phyloP scores from a whole-genome alignment of 2,329 filamentous ascomycete species.

The Aureobasidium sp. region DNA sequence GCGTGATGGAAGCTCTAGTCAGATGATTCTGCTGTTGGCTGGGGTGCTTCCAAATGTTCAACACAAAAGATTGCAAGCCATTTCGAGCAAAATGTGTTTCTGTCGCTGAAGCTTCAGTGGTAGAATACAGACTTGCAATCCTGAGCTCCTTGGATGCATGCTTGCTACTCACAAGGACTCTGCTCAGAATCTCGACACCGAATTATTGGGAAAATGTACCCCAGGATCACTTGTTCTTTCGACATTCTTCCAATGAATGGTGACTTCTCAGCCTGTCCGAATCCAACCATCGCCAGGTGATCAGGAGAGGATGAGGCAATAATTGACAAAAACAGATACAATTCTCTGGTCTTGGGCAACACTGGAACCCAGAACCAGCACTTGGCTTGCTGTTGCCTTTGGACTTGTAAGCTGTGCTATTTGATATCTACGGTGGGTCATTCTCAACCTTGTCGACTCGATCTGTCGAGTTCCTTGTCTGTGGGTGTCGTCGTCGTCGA shows the following conservation, averaged over 20 bases:
- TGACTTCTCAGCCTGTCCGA: background rate
- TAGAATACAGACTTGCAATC: background rate
- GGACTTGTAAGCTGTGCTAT: too few species aligned
- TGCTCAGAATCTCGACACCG: background rate
- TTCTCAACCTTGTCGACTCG: background rate
- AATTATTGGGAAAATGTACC: background rate
- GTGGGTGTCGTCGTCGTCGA: background rate
- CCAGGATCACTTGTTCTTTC: background rate
- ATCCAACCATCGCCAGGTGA: background rate
- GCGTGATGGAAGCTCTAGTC: too few species aligned
- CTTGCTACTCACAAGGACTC: background rate
- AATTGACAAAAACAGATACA: background rate
- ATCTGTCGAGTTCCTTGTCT: background rate
- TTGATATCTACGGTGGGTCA: background rate
- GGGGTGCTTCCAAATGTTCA: background rate
- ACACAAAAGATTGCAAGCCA: background rate
- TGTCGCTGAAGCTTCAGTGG: background rate
- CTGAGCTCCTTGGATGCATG: background rate
- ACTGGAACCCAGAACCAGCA: background rate
- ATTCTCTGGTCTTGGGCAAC: background rate
- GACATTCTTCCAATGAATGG: background rate
- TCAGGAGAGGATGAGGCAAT: background rate
- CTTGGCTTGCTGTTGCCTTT: background rate
- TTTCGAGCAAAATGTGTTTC: background rate
- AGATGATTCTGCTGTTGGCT: background rate